Evolutionary conservation across 2,329 filamentous ascomycete genomes (phyloP).

Genomic region (Juglanconis oblonga): DNA sequence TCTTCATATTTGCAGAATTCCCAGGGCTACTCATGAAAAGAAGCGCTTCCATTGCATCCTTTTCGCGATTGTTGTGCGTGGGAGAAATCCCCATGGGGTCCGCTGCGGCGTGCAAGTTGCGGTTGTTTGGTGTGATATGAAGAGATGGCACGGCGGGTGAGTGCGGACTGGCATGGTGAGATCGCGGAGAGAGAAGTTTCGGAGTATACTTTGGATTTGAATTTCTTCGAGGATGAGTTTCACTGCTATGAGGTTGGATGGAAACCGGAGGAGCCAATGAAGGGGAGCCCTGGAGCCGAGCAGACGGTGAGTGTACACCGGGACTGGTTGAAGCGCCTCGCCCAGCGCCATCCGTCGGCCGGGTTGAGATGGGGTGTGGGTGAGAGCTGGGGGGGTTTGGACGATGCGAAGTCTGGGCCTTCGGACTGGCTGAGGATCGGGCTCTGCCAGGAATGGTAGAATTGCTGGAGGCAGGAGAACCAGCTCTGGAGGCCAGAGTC

Average conservation of each 20-base stretch:
- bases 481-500: conserved; percentile 65
- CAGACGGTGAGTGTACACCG: conserved; percentile 6
- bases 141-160: conserved; percentile 38
- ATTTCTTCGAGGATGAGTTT: conserved; percentile 45
- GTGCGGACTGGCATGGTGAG: conserved; percentile 37
- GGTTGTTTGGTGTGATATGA: conserved; percentile 34
- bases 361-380: conserved; percentile 22
- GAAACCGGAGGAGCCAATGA: conserved; percentile 52
- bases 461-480: conserved; percentile 59
- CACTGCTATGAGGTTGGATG: conserved; percentile 47
- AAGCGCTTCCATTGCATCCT: conserved; percentile 77
- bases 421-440: conserved; percentile 54
- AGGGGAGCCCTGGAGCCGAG: conserved; percentile 15
- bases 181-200: conserved; percentile 43
- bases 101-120: conserved; percentile 33
- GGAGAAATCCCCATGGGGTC: conserved; percentile 64
- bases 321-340: conserved; percentile 34
- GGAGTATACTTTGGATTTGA: conserved; percentile 49
- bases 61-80: conserved; percentile 68
- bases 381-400: conserved; percentile 29
- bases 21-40: conserved; percentile 80
- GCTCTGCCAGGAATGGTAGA: conserved; percentile 52
- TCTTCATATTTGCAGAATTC: conserved; percentile 63
- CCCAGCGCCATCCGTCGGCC: neutral
- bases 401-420: conserved; percentile 27